phyloP scores from a whole-genome alignment of 129 eudicot species.

The Heracleum sosnowskyi region DNA sequence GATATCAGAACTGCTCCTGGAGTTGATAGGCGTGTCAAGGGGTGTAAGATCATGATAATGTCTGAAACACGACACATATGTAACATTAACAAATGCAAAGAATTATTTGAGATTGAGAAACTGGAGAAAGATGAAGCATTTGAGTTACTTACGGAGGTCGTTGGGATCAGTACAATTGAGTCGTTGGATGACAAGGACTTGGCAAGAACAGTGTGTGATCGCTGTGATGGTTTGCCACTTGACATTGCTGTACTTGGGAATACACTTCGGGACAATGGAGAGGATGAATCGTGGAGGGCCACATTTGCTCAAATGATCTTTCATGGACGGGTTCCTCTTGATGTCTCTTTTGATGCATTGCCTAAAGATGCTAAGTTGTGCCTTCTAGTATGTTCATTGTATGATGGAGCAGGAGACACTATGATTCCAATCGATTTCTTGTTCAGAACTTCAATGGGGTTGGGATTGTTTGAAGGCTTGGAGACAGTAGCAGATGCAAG shows the following conservation, averaged over 20 bases:
- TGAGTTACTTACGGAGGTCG: not conserved
- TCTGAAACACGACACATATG: not conserved
- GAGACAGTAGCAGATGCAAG: not conserved
- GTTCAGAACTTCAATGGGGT: not conserved
- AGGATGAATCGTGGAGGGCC: not conserved
- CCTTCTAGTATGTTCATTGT: not conserved
- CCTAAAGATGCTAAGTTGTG: not conserved
- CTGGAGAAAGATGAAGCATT: not conserved
- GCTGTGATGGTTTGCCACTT: not conserved
- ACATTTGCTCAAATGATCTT: not conserved
- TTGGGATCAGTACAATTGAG: not conserved
- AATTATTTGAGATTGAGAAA: not conserved
- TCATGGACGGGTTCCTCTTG: not conserved
- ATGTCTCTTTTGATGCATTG: not conserved
- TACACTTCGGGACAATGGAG: not conserved
- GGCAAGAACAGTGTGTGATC: not conserved
- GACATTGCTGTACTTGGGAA: not conserved
- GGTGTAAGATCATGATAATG: not conserved
- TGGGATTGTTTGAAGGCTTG: not conserved
- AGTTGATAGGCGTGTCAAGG: not conserved
- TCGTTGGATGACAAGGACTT: not conserved
- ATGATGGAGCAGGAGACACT: not conserved
- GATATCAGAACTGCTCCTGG: not conserved
- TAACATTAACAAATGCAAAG: not conserved
- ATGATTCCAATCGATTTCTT: not conserved